Evolutionary conservation across 1,284 basidiomycete genomes (phyloP).

Genomic region (Rhodotorula sp.): DNA sequence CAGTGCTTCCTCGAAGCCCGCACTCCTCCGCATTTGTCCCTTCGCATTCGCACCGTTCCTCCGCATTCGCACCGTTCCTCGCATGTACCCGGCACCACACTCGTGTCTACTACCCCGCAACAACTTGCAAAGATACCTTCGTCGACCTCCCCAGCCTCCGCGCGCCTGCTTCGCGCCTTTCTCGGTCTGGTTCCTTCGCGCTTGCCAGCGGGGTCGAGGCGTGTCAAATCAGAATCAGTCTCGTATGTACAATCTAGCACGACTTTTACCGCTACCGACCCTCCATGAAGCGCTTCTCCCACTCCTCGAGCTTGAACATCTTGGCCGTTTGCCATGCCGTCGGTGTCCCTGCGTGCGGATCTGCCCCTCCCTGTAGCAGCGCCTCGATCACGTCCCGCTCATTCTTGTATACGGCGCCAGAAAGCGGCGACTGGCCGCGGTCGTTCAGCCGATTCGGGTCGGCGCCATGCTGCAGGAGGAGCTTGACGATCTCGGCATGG

Average conservation of each 20-base stretch:
- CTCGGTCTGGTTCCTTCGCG: too few species aligned
- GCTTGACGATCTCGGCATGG: constrained; percentile 61
- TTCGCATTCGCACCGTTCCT: neutral
- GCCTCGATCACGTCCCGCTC: constrained; percentile 62
- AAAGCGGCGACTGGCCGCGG: constrained; percentile 72
- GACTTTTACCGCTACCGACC: neutral
- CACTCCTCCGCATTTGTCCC: too few species aligned
- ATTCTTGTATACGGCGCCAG: constrained; percentile 79
- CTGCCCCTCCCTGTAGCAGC: constrained; percentile 65
- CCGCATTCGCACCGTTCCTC: neutral
- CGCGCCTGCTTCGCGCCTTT: too few species aligned
- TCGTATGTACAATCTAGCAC: neutral
- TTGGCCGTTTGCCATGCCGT: constrained; percentile 67
- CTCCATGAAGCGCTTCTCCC: constrained; percentile 17
- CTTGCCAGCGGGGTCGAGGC: too few species aligned
- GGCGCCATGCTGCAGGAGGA: constrained; percentile 61
- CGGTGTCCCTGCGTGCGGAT: constrained; percentile 68
- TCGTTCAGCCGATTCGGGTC: constrained; percentile 74
- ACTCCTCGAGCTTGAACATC: constrained; percentile 43
- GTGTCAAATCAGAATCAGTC: too few species aligned
- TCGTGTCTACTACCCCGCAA: too few species aligned
- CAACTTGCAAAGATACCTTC: neutral
- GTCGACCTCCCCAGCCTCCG: too few species aligned
- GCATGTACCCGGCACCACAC: too few species aligned
- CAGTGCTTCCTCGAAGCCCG: neutral